These are phyloP conservation scores for Kwoniella dendrophila DNA, from an alignment of 768 basidiomycete genomes.

Conservation along the genomic window DNA sequence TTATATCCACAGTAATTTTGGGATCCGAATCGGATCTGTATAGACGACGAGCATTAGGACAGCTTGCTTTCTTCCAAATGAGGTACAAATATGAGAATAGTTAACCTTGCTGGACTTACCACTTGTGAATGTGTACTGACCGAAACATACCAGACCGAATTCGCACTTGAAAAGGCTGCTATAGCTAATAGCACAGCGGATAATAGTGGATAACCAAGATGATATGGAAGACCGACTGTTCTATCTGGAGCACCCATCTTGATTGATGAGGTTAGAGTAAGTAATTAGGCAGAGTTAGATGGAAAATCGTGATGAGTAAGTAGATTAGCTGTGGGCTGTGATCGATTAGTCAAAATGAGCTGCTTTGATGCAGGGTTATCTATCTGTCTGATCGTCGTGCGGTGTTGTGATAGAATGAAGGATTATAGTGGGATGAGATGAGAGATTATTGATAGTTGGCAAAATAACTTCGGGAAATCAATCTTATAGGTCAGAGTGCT, in stretches of 20 bases:
- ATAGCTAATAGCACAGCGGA: conserved; percentile 41
- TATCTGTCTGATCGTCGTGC: too few species aligned
- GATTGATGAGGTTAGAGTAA: too few species aligned
- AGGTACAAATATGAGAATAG: background rate
- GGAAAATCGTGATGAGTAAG: too few species aligned
- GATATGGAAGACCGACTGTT: conserved; percentile 44
- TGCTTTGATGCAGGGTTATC: too few species aligned
- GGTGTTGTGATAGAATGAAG: too few species aligned
- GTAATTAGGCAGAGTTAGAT: too few species aligned
- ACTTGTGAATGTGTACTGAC: conserved; percentile 33
- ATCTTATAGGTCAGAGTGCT: too few species aligned
- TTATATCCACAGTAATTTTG: conserved; percentile 47
- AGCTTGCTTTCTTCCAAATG: background rate
- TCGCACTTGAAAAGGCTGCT: conserved; percentile 42
- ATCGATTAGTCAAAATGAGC: too few species aligned
- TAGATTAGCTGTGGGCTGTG: too few species aligned
- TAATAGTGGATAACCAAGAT: conserved; percentile 43
- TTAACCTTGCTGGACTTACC: conserved; percentile 19
- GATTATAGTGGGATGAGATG: background rate
- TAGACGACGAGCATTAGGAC: background rate
- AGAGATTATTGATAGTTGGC: background rate
- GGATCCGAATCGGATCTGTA: conserved; percentile 15
- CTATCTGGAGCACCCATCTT: conserved; percentile 39
- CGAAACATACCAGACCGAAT: conserved; percentile 45
- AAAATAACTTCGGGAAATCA: too few species aligned